phyloP scores from a whole-genome alignment of 768 basidiomycete species.

The Rhodotorula babjevae region DNA sequence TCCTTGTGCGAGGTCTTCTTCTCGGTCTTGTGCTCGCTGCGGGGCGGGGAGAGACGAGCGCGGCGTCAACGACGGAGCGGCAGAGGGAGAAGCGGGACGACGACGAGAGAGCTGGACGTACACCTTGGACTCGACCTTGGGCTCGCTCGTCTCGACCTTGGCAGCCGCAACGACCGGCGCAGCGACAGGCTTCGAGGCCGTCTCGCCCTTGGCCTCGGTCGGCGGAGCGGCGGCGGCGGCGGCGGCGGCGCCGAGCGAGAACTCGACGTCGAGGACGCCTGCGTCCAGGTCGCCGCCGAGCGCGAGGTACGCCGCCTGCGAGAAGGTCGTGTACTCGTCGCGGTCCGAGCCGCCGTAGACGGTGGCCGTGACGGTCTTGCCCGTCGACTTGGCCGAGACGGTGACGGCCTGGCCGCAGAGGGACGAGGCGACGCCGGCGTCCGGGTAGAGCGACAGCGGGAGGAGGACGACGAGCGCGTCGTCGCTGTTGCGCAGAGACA shows the following conservation, averaged over 20 bases:
- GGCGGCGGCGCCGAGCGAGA: conserved; percentile 22
- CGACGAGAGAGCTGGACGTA: neutral
- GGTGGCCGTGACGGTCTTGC: conserved; percentile 14
- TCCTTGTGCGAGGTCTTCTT: neutral
- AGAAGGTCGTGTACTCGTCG: conserved; percentile 19
- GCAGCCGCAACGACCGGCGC: no score
- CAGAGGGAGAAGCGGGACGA: neutral
- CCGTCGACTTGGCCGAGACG: conserved; percentile 19
- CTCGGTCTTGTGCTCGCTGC: no score
- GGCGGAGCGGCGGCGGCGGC: no score
- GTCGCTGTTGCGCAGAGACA: conserved; percentile 3
- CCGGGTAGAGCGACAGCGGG: conserved; percentile 25
- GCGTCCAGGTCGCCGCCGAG: conserved; percentile 22
- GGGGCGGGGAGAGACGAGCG: no score
- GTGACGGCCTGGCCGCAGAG: conserved; percentile 20
- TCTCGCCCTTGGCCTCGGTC: neutral
- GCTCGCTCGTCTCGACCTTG: no score
- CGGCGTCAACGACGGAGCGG: no score
- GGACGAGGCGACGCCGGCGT: neutral
- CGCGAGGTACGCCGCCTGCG: conserved; percentile 6
- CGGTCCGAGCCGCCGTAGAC: conserved; percentile 18
- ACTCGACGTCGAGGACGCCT: conserved; percentile 21
- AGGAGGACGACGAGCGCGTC: conserved; percentile 11
- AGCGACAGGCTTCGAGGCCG: neutral
- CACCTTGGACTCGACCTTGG: neutral